Percentiles rank a stretch among this genome's conserved stretches.
Evolutionary conservation across 805 yeast species (phyloP).

Genomic region (Candida cerambycidarum): DNA sequence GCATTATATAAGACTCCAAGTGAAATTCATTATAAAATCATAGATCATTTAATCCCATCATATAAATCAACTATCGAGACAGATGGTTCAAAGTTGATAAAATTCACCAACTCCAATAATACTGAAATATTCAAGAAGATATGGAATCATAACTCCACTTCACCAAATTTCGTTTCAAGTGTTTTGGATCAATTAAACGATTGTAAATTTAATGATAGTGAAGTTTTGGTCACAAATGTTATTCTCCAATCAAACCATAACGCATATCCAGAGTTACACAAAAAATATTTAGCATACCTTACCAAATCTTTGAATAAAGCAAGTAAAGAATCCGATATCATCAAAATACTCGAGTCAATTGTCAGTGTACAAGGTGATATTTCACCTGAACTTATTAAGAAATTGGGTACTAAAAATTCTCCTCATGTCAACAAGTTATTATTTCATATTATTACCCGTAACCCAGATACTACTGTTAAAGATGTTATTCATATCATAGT

Average conservation of each 20-base stretch:
- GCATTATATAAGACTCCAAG: constrained; percentile 24
- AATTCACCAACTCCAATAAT: constrained; percentile 1
- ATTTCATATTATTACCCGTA: background rate
- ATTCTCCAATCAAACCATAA: background rate
- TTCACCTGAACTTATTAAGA: background rate
- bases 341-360: background rate
- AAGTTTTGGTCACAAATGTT: background rate
- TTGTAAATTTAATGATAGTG: background rate
- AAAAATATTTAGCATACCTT: background rate
- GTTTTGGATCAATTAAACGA: background rate
- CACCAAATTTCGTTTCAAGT: background rate
- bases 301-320: background rate
- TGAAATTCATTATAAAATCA: background rate
- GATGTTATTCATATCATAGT: background rate
- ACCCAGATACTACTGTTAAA: background rate
- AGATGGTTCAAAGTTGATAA: background rate
- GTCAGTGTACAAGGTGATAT: background rate
- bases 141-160: constrained; percentile 2
- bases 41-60: constrained; percentile 47
- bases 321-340: background rate
- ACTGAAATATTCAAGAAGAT: constrained; percentile 4
- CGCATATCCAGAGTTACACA: background rate
- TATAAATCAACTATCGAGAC: constrained; percentile 53
- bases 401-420: constrained; percentile 11
- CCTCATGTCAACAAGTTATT: background rate